phyloP scores from a whole-genome alignment of 768 basidiomycete species.

The Trametopsis cervina region DNA sequence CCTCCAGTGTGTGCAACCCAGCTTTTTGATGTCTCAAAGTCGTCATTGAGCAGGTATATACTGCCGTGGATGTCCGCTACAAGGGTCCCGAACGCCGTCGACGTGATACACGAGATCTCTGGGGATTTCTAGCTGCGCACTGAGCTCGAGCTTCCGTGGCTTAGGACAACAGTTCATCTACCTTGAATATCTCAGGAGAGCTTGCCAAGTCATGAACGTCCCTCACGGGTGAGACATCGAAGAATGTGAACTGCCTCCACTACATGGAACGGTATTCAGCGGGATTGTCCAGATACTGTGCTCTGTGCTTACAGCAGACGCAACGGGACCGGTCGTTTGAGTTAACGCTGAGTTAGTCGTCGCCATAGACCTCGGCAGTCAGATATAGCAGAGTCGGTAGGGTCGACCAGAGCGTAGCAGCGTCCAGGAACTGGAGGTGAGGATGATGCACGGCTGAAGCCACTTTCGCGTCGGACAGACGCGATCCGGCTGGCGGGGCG shows the following conservation, averaged over 20 bases:
- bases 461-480: too few relatives aligned
- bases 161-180: too few relatives aligned
- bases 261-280: slow-evolving; percentile 21
- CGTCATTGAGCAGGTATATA: slow-evolving; percentile 66
- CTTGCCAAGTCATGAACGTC: slow-evolving; percentile 72
- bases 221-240: slow-evolving; percentile 69
- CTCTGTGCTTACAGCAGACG: neutral
- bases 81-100: slow-evolving; percentile 60
- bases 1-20: slow-evolving; percentile 81
- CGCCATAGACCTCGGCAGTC: neutral
- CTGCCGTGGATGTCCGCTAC: slow-evolving; percentile 85
- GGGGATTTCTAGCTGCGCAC: slow-evolving; percentile 55
- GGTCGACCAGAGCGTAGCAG: too few relatives aligned
- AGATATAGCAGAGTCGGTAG: neutral
- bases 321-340: neutral
- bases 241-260: slow-evolving; percentile 92
- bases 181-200: slow-evolving; percentile 76
- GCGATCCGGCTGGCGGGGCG: too few relatives aligned
- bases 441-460: too few relatives aligned
- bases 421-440: too few relatives aligned
- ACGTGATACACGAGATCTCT: slow-evolving; percentile 66
- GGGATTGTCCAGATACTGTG: too few relatives aligned
- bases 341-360: neutral
- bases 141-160: neutral
- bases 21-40: slow-evolving; percentile 62